phyloP scores from a whole-genome alignment of 2,329 filamentous ascomycete genomes.

The Penicillium psychrosexuale region DNA sequence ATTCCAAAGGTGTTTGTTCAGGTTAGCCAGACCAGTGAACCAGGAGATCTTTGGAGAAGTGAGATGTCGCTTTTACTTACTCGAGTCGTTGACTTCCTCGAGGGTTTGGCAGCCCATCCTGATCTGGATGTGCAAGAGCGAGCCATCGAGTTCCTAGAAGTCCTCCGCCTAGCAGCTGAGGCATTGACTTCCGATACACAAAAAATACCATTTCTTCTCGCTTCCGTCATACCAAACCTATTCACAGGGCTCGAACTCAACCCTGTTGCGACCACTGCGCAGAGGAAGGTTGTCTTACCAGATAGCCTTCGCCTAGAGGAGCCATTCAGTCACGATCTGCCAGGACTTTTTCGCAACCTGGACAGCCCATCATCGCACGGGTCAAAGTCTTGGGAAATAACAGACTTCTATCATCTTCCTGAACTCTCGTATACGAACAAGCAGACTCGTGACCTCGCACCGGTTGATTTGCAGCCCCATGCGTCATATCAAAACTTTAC shows the following conservation, averaged over 20 bases:
- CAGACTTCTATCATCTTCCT: conserved; percentile 40
- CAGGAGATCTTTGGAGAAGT: conserved; percentile 73
- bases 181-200: conserved; percentile 49
- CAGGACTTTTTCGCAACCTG: conserved; percentile 59
- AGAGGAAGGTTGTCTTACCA: conserved; percentile 80
- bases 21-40: conserved; percentile 61
- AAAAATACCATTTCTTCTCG: conserved; percentile 78
- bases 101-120: conserved; percentile 75
- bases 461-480: conserved; percentile 22
- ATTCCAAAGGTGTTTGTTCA: conserved; percentile 78
- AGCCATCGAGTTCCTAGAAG: conserved; percentile 85
- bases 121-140: conserved; percentile 93
- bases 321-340: conserved; percentile 74
- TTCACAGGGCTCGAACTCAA: conserved; percentile 87
- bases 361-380: conserved; percentile 44
- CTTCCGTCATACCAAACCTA: conserved; percentile 83
- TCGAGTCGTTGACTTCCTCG: conserved; percentile 75
- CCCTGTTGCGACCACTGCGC: conserved; percentile 78
- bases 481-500: conserved; percentile 38
- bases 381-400: conserved; percentile 9
- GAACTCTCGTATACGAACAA: conserved; percentile 24
- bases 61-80: conserved; percentile 74
- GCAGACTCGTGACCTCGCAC: conserved; percentile 18
- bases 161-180: conserved; percentile 82
- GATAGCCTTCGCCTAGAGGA: conserved; percentile 73